phyloP scores from a whole-genome alignment of 1,139 yeast species.

The Kodamaea arcana region DNA sequence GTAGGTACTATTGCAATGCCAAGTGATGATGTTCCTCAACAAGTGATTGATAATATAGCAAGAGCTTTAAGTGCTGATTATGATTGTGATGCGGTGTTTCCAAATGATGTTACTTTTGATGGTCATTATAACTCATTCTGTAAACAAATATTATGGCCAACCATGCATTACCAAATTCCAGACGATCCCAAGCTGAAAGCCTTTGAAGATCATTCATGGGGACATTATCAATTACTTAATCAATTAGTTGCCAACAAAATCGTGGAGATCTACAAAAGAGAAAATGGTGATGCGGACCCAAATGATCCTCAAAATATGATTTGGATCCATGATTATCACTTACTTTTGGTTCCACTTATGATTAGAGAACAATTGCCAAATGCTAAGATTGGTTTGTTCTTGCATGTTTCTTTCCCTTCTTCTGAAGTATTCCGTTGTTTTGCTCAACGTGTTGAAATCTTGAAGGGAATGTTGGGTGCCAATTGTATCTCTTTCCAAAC shows the following conservation, averaged over 20 bases:
- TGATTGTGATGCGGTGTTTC: conserved; percentile 62
- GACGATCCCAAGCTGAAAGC: conserved; percentile 93
- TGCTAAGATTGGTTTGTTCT: conserved; percentile 86
- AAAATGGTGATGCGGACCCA: conserved; percentile 45
- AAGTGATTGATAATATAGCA: conserved; percentile 50
- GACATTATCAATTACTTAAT: conserved; percentile 70
- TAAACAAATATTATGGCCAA: conserved; percentile 94
- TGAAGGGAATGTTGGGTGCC: conserved; percentile 86
- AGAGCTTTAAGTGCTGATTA: conserved; percentile 42
- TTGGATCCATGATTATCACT: conserved; percentile 95
- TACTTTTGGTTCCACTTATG: conserved; percentile 83
- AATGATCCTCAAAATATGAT: conserved; percentile 48
- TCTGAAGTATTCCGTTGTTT: conserved; percentile 93
- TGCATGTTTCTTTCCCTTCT: conserved; percentile 94
- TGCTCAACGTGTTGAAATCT: conserved; percentile 75
- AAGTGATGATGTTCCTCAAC: conserved; percentile 67
- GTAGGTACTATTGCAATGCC: conserved; percentile 91
- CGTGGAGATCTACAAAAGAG: conserved; percentile 53
- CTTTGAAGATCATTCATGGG: conserved; percentile 94
- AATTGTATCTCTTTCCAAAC: conserved; percentile 88
- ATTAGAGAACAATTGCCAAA: conserved; percentile 69
- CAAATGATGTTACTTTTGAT: conserved; percentile 73
- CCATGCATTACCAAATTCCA: conserved; percentile 93
- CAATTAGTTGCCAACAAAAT: conserved; percentile 77
- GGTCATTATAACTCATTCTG: conserved; percentile 91